Conservation (phyloP, 1,139 yeast species). For the Pichia sp. region DNA sequence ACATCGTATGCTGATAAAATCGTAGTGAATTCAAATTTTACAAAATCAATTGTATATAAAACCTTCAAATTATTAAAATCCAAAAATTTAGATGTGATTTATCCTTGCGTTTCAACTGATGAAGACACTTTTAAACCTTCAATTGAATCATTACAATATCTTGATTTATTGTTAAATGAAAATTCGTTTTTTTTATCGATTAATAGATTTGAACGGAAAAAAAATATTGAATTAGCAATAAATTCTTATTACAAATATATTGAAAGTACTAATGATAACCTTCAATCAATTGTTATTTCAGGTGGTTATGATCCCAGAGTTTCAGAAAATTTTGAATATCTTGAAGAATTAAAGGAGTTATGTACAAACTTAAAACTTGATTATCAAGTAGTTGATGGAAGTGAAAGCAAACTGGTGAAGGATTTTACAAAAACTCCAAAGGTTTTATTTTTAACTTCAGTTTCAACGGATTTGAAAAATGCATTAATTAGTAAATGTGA, state of each 20-base stretch:
- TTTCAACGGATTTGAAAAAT: slow-evolving; percentile 61
- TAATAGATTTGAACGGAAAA: slow-evolving; percentile 84
- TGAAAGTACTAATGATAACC: slow-evolving; percentile 19
- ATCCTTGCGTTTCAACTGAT: slow-evolving; percentile 74
- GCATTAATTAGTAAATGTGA: slow-evolving; percentile 53
- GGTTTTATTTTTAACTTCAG: slow-evolving; percentile 76
- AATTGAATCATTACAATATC: slow-evolving; percentile 27
- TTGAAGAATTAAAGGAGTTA: slow-evolving; percentile 50
- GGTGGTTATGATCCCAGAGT: slow-evolving; percentile 92
- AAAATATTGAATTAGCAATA: slow-evolving; percentile 75
- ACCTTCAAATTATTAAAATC: slow-evolving; percentile 43
- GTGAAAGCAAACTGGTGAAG: not conserved
- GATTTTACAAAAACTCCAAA: slow-evolving; percentile 24
- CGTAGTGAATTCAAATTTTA: slow-evolving; percentile 84
- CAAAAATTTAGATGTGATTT: slow-evolving; percentile 61
- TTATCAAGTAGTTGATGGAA: slow-evolving; percentile 15
- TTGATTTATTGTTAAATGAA: slow-evolving; percentile 33
- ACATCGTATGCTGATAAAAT: slow-evolving; percentile 71
- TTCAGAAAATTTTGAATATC: slow-evolving; percentile 67
- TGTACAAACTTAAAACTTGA: slow-evolving; percentile 42
- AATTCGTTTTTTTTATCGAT: slow-evolving; percentile 57
- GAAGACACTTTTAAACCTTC: slow-evolving; percentile 9
- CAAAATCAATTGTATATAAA: slow-evolving; percentile 58
- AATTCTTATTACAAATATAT: slow-evolving; percentile 34
- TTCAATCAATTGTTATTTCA: slow-evolving; percentile 55